These are phyloP conservation scores for Tricholoma sp. DNA, from an alignment of 768 basidiomycete genomes.

Conservation along the genomic window DNA sequence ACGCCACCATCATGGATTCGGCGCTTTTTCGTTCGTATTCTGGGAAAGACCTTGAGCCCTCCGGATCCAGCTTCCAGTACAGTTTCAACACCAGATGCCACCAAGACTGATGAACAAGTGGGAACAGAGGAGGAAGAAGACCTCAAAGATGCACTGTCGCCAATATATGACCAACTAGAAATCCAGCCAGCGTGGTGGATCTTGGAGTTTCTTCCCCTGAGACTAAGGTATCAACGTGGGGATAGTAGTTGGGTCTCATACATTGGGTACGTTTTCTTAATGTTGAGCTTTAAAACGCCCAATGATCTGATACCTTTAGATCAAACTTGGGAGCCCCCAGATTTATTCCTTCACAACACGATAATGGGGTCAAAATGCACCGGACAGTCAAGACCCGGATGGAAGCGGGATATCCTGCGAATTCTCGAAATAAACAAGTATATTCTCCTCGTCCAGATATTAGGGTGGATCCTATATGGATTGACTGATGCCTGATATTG, in stretches of 20 bases:
- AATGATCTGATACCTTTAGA: not conserved
- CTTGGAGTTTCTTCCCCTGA: constrained; percentile 43
- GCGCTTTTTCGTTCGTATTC: not conserved
- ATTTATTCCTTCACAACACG: constrained; percentile 32
- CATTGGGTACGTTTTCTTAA: constrained; percentile 4
- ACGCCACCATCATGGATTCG: not conserved
- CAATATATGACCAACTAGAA: constrained; percentile 48
- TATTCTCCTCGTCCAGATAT: constrained; percentile 26
- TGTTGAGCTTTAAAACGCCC: not conserved
- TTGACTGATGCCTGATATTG: constrained; percentile 20
- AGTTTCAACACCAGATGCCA: not conserved
- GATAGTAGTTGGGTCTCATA: constrained; percentile 23
- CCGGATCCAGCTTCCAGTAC: constrained; percentile 6
- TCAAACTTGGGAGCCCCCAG: constrained; percentile 33
- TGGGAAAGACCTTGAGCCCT: not conserved
- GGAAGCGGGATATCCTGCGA: constrained; percentile 33
- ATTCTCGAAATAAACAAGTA: constrained; percentile 10
- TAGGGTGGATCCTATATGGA: constrained; percentile 28
- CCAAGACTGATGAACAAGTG: not conserved
- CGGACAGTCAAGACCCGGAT: constrained; percentile 49
- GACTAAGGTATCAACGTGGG: constrained; percentile 28
- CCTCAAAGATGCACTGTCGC: constrained; percentile 41
- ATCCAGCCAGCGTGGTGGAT: constrained; percentile 48
- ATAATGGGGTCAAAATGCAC: constrained; percentile 38
- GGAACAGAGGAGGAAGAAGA: constrained; percentile 48